phyloP scores from a whole-genome alignment of 805 yeast species.

The Candida xyloterini region DNA sequence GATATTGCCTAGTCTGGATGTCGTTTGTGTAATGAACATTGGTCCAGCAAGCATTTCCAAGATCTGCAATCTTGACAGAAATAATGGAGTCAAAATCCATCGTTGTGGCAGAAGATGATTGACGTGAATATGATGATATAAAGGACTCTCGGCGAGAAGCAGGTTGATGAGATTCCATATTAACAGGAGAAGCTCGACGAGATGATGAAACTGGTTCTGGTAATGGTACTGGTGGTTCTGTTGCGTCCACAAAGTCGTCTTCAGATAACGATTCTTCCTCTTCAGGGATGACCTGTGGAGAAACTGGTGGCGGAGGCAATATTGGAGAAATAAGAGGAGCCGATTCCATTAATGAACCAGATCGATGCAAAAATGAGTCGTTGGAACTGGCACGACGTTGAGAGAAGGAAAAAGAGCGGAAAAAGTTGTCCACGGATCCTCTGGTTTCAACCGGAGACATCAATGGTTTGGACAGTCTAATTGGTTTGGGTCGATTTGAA shows the following conservation, averaged over 20 bases:
- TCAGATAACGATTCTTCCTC: slow-evolving; percentile 18
- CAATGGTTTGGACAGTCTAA: slow-evolving; percentile 47
- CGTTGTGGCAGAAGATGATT: slow-evolving; percentile 16
- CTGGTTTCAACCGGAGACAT: slow-evolving; percentile 40
- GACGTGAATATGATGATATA: slow-evolving; percentile 14
- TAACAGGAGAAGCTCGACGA: slow-evolving; percentile 17
- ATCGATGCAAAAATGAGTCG: slow-evolving; percentile 12
- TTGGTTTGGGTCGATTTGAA: slow-evolving; percentile 29
- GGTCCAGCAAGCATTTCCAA: slow-evolving; percentile 68
- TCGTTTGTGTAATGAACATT: slow-evolving; percentile 64
- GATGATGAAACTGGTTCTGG: slow-evolving; percentile 13
- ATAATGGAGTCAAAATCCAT: slow-evolving; percentile 31
- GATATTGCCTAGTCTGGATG: slow-evolving; percentile 65
- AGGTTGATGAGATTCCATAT: slow-evolving; percentile 2
- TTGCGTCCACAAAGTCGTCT: slow-evolving; percentile 29
- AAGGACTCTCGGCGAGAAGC: slow-evolving; percentile 15
- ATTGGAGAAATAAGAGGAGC: slow-evolving; percentile 2
- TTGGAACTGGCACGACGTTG: slow-evolving; percentile 19
- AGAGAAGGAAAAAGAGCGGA: slow-evolving; percentile 35
- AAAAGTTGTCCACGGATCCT: slow-evolving; percentile 35
- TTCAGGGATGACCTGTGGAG: slow-evolving; percentile 16
- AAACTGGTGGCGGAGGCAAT: not conserved
- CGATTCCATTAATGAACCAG: slow-evolving; percentile 4
- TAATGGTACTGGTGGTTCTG: slow-evolving; percentile 20
- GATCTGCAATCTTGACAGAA: slow-evolving; percentile 60